Conservation (phyloP, 805 yeast species). For the Ogataea saltuana region DNA sequence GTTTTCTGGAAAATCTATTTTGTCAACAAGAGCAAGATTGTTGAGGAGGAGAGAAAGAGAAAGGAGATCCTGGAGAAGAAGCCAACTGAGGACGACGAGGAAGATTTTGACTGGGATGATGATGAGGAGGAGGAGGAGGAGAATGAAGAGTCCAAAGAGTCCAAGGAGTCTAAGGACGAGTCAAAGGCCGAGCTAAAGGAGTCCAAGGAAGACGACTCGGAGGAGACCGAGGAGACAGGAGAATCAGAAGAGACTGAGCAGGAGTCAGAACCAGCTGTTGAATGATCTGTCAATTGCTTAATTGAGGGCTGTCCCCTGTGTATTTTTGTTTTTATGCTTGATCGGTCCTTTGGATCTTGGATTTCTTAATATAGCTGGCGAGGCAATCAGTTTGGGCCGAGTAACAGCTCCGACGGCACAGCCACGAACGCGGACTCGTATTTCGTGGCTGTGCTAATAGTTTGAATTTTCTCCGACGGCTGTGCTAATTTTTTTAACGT, state of each 20-base stretch:
- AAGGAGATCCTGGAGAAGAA: constrained; percentile 55
- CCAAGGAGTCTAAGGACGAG: constrained; percentile 1
- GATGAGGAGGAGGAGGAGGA: constrained; percentile 53
- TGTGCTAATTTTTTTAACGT: too few relatives aligned
- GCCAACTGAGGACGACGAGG: constrained; percentile 38
- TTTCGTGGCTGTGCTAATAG: constrained; percentile 3
- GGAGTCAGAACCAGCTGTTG: not conserved
- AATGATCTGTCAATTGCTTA: not conserved
- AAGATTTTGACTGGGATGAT: constrained; percentile 54
- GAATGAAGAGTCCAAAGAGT: constrained; percentile 1
- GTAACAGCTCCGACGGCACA: too few relatives aligned
- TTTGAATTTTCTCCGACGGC: too few relatives aligned
- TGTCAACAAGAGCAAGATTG: constrained; percentile 50
- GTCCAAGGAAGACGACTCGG: constrained; percentile 1
- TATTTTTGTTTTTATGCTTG: constrained; percentile 1
- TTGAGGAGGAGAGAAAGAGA: constrained; percentile 64
- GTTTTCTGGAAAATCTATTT: constrained; percentile 79
- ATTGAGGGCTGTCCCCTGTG: too few relatives aligned
- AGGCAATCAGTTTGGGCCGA: too few relatives aligned
- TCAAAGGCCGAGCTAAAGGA: not conserved
- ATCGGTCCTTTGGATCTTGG: not conserved
- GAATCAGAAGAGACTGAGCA: constrained; percentile 10
- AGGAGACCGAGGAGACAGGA: constrained; percentile 5
- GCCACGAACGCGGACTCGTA: too few relatives aligned
- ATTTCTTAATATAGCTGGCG: constrained; percentile 1